Conservation (phyloP, 225 moss, liverwort and hornwort genomes). For the Climacium dendroides region DNA sequence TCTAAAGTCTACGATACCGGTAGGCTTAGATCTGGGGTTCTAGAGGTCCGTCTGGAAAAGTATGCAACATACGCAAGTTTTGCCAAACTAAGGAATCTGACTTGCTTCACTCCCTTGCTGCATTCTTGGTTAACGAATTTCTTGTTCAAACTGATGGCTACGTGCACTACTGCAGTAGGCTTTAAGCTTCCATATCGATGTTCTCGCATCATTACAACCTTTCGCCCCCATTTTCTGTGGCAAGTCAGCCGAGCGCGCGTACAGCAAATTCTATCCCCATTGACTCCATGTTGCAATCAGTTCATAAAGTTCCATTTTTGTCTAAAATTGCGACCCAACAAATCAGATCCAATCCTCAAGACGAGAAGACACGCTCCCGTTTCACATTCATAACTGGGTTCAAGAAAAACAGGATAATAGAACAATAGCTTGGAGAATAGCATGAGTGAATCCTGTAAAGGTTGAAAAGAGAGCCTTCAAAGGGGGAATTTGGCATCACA, state of each 20-base stretch:
- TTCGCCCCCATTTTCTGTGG: not conserved
- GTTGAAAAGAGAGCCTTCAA: not conserved
- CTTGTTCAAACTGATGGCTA: conserved; percentile 45
- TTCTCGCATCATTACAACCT: not conserved
- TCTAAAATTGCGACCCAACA: not conserved
- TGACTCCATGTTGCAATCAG: not conserved
- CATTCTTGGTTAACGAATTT: not conserved
- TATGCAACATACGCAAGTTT: not conserved
- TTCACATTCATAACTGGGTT: not conserved
- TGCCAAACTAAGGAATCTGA: not conserved
- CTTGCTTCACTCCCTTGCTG: not conserved
- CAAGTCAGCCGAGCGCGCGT: not conserved
- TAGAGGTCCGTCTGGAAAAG: not conserved
- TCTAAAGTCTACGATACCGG: not conserved
- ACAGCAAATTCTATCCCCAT: not conserved
- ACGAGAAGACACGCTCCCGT: not conserved
- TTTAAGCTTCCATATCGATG: conserved; percentile 22
- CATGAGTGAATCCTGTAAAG: not conserved
- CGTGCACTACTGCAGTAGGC: not conserved
- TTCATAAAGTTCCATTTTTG: not conserved
- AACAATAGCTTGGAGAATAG: not conserved
- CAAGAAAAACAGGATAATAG: not conserved
- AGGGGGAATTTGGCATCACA: not conserved
- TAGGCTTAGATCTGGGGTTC: not conserved
- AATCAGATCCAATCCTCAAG: not conserved